Evolutionary conservation across 2,329 filamentous ascomycete species (phyloP).

Genomic region (Sporothrix brunneoviolacea): DNA sequence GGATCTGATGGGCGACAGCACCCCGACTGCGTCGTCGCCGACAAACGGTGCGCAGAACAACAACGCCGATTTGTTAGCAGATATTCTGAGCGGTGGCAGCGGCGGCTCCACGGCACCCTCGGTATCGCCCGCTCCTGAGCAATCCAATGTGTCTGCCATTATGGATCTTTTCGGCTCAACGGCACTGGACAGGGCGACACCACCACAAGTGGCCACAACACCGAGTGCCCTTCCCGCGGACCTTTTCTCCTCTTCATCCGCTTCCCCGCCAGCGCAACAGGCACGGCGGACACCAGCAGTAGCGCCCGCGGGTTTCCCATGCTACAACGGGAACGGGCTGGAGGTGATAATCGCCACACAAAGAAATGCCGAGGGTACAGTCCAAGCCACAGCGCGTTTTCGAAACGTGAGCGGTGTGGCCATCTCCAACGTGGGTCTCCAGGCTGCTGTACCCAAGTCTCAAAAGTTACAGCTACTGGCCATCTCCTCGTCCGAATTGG

Average conservation of each 20-base stretch:
- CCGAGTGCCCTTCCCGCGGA: conserved; percentile 32
- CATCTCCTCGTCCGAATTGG: conserved; percentile 75
- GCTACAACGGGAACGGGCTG: conserved; percentile 82
- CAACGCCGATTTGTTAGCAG: conserved; percentile 81
- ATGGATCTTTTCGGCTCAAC: conserved; percentile 74
- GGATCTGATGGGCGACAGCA: conserved; percentile 78
- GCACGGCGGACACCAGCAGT: conserved; percentile 26
- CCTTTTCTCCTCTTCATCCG: conserved; percentile 44
- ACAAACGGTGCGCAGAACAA: conserved; percentile 59
- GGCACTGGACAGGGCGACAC: conserved; percentile 24
- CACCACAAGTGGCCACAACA: conserved; percentile 39
- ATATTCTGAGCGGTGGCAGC: conserved; percentile 75
- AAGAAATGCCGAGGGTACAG: conserved; percentile 68
- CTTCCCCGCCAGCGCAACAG: conserved; percentile 33
- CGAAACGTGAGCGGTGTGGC: conserved; percentile 63
- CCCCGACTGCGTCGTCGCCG: conserved; percentile 45
- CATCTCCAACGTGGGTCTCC: conserved; percentile 72
- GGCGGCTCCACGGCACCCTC: conserved; percentile 38
- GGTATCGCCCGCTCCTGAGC: conserved; percentile 45
- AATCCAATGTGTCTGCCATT: conserved; percentile 62
- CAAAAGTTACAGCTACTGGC: conserved; percentile 89
- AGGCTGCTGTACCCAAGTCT: conserved; percentile 92
- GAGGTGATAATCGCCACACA: conserved; percentile 76
- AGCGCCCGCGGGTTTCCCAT: conserved; percentile 52
- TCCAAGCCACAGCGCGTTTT: conserved; percentile 81